Conservation (phyloP, 495 filamentous ascomycete species). For the Hypoxylon perforatum region DNA sequence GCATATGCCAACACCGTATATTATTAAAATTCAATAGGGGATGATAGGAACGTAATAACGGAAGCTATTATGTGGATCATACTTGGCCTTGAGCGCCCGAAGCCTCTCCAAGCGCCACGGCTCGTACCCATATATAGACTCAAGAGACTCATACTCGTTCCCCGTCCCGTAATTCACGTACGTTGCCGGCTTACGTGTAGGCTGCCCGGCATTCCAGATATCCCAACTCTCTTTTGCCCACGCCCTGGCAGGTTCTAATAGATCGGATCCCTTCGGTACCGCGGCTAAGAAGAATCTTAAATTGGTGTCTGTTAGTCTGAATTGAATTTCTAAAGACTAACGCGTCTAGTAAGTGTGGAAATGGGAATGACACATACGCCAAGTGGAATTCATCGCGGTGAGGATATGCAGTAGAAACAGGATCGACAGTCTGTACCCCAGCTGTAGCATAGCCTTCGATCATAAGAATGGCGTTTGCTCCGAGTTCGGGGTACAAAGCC, state of each 20-base stretch:
- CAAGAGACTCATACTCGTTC: slow-evolving; percentile 56
- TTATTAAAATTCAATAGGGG: neutral
- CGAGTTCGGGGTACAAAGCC: slow-evolving; percentile 24
- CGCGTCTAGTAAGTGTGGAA: neutral
- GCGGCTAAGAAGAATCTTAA: neutral
- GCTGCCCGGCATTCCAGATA: slow-evolving; percentile 48
- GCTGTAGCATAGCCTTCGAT: slow-evolving; percentile 55
- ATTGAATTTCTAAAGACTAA: neutral
- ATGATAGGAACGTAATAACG: slow-evolving; percentile 61
- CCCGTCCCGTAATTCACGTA: slow-evolving; percentile 67
- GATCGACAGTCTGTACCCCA: slow-evolving; percentile 40
- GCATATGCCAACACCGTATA: no score
- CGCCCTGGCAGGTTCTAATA: neutral
- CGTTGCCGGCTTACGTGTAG: slow-evolving; percentile 39
- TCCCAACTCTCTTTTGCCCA: slow-evolving; percentile 48
- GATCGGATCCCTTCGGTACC: neutral
- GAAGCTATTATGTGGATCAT: slow-evolving; percentile 64
- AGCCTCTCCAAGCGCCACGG: slow-evolving; percentile 59
- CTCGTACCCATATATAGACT: slow-evolving; percentile 59
- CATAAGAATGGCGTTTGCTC: slow-evolving; percentile 36
- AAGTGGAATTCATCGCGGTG: slow-evolving; percentile 37
- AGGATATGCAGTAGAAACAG: slow-evolving; percentile 50
- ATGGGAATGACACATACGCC: neutral
- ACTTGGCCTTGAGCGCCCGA: slow-evolving; percentile 61
- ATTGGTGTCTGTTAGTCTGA: neutral